Evolutionary conservation across 306 rosid species (phyloP).

Genomic region (Vigna unguiculata): DNA sequence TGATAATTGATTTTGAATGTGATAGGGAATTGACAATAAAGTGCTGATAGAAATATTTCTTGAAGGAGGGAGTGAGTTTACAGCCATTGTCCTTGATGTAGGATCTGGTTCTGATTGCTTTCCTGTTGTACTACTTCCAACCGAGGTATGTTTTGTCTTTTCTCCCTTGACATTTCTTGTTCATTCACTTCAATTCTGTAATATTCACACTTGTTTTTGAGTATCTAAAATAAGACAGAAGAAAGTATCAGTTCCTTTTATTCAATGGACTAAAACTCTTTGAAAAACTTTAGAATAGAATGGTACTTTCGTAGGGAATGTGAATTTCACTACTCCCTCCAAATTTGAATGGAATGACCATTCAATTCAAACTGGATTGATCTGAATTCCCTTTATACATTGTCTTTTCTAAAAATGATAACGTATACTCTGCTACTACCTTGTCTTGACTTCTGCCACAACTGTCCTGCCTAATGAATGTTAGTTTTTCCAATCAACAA

Average conservation of each 20-base stretch:
- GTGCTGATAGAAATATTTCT: slow-evolving; percentile 89
- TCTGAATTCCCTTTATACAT: background rate
- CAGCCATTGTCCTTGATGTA: slow-evolving; percentile 93
- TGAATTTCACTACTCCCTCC: slow-evolving; percentile 11
- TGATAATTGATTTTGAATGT: slow-evolving; percentile 45
- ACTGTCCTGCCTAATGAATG: background rate
- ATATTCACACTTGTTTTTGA: background rate
- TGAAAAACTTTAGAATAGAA: background rate
- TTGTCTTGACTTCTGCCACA: background rate
- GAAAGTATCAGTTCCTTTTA: slow-evolving; percentile 26
- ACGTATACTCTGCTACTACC: slow-evolving; percentile 5
- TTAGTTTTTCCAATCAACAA: background rate
- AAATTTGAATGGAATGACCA: background rate
- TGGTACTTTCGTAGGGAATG: background rate
- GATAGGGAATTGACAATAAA: slow-evolving; percentile 83
- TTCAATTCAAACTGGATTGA: slow-evolving; percentile 19
- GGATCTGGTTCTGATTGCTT: slow-evolving; percentile 74
- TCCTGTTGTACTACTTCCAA: slow-evolving; percentile 91
- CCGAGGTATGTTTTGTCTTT: slow-evolving; percentile 65
- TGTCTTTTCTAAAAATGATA: slow-evolving; percentile 1
- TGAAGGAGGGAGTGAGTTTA: slow-evolving; percentile 96
- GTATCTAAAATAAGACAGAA: slow-evolving; percentile 9
- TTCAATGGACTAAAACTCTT: slow-evolving; percentile 12
- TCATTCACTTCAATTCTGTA: slow-evolving; percentile 39
- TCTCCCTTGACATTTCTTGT: slow-evolving; percentile 28